Evolutionary conservation across 352 stramenopile genomes (phyloP).

Genomic region (Phytophthora meadii): DNA sequence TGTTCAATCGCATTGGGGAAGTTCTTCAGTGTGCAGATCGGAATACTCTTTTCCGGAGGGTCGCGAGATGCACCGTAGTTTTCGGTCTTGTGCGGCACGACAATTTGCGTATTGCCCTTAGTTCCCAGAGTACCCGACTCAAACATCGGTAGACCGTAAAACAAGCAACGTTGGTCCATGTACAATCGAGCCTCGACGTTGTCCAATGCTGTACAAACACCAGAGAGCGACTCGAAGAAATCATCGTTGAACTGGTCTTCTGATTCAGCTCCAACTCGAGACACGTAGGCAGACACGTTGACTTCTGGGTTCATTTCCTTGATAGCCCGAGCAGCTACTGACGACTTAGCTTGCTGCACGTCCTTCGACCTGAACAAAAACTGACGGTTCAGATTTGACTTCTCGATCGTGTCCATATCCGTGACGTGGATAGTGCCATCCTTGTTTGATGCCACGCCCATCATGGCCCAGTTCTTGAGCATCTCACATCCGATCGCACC

Average conservation of each 20-base stretch:
- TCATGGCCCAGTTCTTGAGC: conserved; percentile 99
- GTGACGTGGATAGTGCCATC: conserved; percentile 95
- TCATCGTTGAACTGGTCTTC: conserved; percentile 99
- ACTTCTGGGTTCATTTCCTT: conserved; percentile 96
- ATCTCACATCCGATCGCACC: conserved; percentile 99
- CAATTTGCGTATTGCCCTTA: conserved; percentile 97
- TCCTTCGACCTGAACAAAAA: conserved; percentile 99
- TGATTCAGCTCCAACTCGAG: conserved; percentile 93
- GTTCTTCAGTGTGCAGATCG: conserved; percentile 99
- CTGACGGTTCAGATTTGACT: conserved; percentile 98
- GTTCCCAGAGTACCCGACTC: conserved; percentile 99
- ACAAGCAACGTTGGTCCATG: conserved; percentile 97
- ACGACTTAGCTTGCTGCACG: conserved; percentile 97
- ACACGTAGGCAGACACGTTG: conserved; percentile 89
- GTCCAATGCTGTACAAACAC: conserved; percentile 98
- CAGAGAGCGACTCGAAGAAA: conserved; percentile 96
- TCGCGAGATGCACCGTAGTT: conserved; percentile 99
- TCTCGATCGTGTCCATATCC: conserved; percentile 99
- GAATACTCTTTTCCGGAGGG: conserved; percentile 99
- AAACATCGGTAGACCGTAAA: conserved; percentile 98
- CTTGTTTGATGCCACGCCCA: conserved; percentile 94
- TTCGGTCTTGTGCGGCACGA: conserved; percentile 91
- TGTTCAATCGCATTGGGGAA: conserved; percentile 99
- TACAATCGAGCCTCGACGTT: conserved; percentile 99
- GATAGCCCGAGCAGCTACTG: conserved; percentile 92